Evolutionary conservation across 1,284 basidiomycete genomes (phyloP), one percentile per base, ranked within the genome.

Genomic region (Farysia itapuensis): DNA sequence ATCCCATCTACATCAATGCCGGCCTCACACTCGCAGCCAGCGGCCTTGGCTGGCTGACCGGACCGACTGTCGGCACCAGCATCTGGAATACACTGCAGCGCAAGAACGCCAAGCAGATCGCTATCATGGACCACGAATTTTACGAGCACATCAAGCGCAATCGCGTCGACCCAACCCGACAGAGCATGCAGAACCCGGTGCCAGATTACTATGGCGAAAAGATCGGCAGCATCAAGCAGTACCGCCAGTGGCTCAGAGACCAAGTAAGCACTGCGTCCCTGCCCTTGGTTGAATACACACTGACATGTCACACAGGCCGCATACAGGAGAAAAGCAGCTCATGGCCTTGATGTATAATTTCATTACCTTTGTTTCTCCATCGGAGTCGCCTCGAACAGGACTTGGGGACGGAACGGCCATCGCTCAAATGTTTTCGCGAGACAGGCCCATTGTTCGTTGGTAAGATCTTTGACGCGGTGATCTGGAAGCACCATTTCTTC

Each of bases 121-220:
- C 64, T 12, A 32, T 49, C 19, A 74, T 68, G 42, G 73, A 75
- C 39, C 43, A 51, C 39, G 67, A 69, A 32, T 75, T 75, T 32
- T 74, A 54, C 42, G 43, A 67, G 11, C 67, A 70, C 30, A 71
- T 75, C 51, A 65, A 57, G 35, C 30, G 52, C 1, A 66, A 64
- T 25, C 38, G 73, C 14, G 71, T 66, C 14, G 72, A 75, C 31
- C 70, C 73, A 3, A 59, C 60, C 5, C 35, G 67, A 4, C 72
- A 73, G 33, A 60, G 63, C 8, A 54, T 75, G 30, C 73, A 75
- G 50, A 75, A 75, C 35, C 66, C 67, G 1, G 51, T 74, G 13
- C 72, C 72, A 2, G 72, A 75, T 23, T 72, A 67, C 51, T 75
- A 75, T 19, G 71, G 69, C 14, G 72, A 75, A 21, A 74, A 70